A percentile compares a stretch with the other conserved stretches of the same genome.
These are phyloP conservation scores for Tolypocladium paradoxum DNA, from an alignment of 2,329 filamentous ascomycete genomes.

Conservation along the genomic window DNA sequence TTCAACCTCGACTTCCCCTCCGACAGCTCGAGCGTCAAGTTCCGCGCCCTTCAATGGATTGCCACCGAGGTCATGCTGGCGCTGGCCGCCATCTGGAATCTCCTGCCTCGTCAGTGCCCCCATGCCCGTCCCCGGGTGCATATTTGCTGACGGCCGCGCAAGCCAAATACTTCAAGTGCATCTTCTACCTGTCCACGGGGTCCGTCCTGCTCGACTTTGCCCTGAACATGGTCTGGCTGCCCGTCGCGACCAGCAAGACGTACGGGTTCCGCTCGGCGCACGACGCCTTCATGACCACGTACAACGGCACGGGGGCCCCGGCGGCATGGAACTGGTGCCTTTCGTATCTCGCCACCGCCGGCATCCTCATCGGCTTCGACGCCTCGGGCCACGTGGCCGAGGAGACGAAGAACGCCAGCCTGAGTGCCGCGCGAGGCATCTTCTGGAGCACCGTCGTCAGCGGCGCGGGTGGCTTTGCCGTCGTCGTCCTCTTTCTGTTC, in stretches of 20 bases:
- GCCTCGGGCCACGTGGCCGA: constrained; percentile 51
- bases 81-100: constrained; percentile 37
- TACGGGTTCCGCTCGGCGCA: constrained; percentile 47
- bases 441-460: constrained; percentile 50
- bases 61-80: constrained; percentile 40
- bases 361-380: constrained; percentile 50
- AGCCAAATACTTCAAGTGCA: constrained; percentile 26
- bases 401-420: constrained; percentile 46
- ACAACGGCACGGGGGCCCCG: constrained; percentile 45
- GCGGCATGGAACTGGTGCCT: constrained; percentile 53
- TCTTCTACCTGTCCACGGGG: constrained; percentile 38
- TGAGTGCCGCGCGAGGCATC: constrained; percentile 46
- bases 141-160: neutral
- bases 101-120: constrained; percentile 26
- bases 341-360: constrained; percentile 49
- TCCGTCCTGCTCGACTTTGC: constrained; percentile 47
- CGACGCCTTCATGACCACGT: constrained; percentile 50
- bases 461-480: constrained; percentile 41
- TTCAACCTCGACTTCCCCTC: constrained; percentile 45
- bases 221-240: constrained; percentile 50
- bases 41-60: constrained; percentile 51
- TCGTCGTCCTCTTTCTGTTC: constrained; percentile 49
- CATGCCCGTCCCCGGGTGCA: too few relatives aligned
- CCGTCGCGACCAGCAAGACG: constrained; percentile 42
- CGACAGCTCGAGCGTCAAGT: constrained; percentile 40